Evolutionary conservation across 192 early-diverging fungal genomes (phyloP), one percentile per base, ranked within the genome.

Genomic region (Coemansia sp.): DNA sequence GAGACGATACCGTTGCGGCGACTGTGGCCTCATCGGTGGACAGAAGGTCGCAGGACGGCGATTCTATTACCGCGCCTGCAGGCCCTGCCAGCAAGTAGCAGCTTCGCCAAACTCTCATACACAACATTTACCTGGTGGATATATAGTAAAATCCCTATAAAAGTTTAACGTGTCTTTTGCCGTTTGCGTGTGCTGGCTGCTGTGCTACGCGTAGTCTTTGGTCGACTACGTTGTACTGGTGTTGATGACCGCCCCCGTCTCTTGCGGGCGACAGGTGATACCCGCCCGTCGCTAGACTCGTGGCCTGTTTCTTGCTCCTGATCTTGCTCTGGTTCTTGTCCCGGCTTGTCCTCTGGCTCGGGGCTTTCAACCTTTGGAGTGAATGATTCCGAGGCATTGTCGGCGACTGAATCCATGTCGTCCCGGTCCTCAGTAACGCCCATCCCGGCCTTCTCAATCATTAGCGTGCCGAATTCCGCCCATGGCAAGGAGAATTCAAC

Each of bases 391-490:
- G 58, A 52, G 2, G 30, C 52, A 14, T 58, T 50, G 10, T 67
- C 65, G 16, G 51, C 58, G 19, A 54, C 22, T 6, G 50, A 31
- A 12, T 48, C 49, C 4, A 40, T 29, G 16, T 62, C 66, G 11
- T 53, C 59, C 18, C 2, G 35, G 43, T 73, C 77, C 6, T 70
- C 77, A 3, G 61, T 23, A 23, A 62, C 69, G 22, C 56, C 63
- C 19, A 46, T 59, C 0, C 71, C 67, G 1, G 77, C 77, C 23
- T 60, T 52, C 48, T 80, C 71, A 2, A 80, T 55, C 77, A 80
- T 80, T 49, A 80, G 27, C 27, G 62, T 49, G 40, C 77, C 77
- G 66, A 73, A 80, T 2, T 80, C 77, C 0, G 62, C 25, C 77
- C 77, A 80, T 1, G 77, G 77, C 21, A 80, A 50, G 22, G 55